Base-by-base conservation (phyloP, 768 basidiomycete genomes). In the Pisolithus microcarpus region DNA sequence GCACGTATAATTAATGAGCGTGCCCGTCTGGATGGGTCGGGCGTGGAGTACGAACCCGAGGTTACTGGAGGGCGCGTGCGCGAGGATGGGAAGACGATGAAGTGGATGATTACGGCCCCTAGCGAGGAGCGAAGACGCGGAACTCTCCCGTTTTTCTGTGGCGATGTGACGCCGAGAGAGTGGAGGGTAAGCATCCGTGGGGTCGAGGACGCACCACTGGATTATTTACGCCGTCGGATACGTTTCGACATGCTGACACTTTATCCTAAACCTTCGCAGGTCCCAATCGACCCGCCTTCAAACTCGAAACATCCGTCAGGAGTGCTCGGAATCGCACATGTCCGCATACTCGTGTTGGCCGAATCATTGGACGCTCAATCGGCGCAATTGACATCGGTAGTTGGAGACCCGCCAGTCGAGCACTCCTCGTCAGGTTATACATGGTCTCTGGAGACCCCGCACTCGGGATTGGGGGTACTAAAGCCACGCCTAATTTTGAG, bases 61-160 rank as follows among this genome's bases (percentile, higher is more conserved):
- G 60, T 63, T 7, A 56, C 62, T 0, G 84, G 83, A 0, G 85
- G 86, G 10, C 70, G 87, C 7, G 71, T 65, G 34, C 71, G 80
- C 23, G 64, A 72, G 0, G 82, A 86, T 51, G 84, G 84, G 2
- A 65, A 70, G 31, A 65, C 72, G 11, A 54, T 88, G 43, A 63
- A 77, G 58, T 87, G 85, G 84, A 59, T 81, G 38, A 75, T 85
- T 37, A 76, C 70, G 2, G 63, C 69, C 4, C 71, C 81, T 1
- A 55, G 54, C 6, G 75, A 28, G 23, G 21, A 26, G 16, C 24
- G 6, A n/a, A 16, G 15, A 15, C 43, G 43, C 7, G 43, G 75
- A 2, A 56, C 59, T 1, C 62, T 81, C 16, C 85, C 86, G 7
- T 88, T 88, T 60, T 88, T 83, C 64, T 88, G 87, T 57, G 83